Evolutionary conservation across 2,329 filamentous ascomycete genomes (phyloP).

Genomic region (Bimuria novae-zelandiae): DNA sequence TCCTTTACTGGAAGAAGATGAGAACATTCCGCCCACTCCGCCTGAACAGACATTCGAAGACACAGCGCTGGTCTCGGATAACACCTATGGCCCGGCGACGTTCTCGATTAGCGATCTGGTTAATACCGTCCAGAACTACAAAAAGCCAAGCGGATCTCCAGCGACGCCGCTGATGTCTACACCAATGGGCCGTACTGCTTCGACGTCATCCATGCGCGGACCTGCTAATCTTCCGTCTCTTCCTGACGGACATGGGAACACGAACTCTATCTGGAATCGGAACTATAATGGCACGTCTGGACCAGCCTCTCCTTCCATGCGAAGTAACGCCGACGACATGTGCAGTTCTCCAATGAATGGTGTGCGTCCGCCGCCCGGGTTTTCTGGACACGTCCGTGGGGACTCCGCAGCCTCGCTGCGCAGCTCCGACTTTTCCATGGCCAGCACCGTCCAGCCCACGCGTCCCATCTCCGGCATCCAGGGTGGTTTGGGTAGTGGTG

Average conservation of each 20-base stretch:
- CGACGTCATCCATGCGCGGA: conserved; percentile 43
- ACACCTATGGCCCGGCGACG: conserved; percentile 31
- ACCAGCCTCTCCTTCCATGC: conserved; percentile 35
- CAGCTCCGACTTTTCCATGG: conserved; percentile 33
- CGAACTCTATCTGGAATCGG: conserved; percentile 44
- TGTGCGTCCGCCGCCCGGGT: conserved; percentile 32
- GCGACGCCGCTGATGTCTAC: conserved; percentile 29
- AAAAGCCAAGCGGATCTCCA: conserved; percentile 31
- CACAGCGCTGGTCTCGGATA: conserved; percentile 40
- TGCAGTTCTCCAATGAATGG: conserved; percentile 40
- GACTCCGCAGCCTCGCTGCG: conserved; percentile 50
- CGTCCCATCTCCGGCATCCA: conserved; percentile 29
- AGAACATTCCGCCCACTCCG: conserved; percentile 52
- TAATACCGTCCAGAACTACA: conserved; percentile 45
- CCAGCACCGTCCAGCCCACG: conserved; percentile 20
- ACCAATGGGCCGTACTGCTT: conserved; percentile 41
- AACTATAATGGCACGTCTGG: conserved; percentile 37
- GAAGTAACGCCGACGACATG: conserved; percentile 25
- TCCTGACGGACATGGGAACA: conserved; percentile 42
- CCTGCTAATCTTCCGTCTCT: conserved; percentile 42
- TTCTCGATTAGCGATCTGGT: conserved; percentile 45
- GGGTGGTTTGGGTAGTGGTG: conserved; percentile 37
- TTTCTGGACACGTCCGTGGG: conserved; percentile 49
- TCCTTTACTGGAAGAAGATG: conserved; percentile 48
- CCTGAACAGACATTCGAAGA: conserved; percentile 53